phyloP scores from a whole-genome alignment of 2,329 filamentous ascomycete genomes.

The Ophiosphaerella herpotricha region DNA sequence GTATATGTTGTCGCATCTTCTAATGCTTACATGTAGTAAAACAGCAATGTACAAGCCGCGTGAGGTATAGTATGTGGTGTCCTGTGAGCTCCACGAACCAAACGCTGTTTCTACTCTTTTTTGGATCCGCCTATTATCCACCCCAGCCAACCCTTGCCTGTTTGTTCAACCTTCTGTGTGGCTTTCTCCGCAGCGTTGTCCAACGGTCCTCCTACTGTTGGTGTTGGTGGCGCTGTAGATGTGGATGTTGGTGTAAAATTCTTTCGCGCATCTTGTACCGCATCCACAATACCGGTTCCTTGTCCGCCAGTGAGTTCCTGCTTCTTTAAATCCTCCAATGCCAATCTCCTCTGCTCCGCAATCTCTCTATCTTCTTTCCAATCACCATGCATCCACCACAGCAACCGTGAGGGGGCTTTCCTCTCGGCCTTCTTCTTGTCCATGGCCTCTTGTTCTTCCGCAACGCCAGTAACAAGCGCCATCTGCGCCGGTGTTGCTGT shows the following conservation, averaged over 20 bases:
- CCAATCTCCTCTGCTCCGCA: slow-evolving; percentile 39
- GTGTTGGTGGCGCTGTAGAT: slow-evolving; percentile 28
- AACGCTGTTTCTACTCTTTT: slow-evolving; percentile 25
- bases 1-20: slow-evolving; percentile 32
- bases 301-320: slow-evolving; percentile 27
- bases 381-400: slow-evolving; percentile 45
- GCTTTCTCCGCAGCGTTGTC: slow-evolving; percentile 52
- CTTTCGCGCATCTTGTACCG: slow-evolving; percentile 40
- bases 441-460: slow-evolving; percentile 63
- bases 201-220: slow-evolving; percentile 50
- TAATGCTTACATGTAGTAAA: slow-evolving; percentile 40
- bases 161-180: slow-evolving; percentile 41
- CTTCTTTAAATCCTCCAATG: slow-evolving; percentile 37
- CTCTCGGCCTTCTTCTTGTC: slow-evolving; percentile 41
- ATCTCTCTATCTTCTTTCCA: slow-evolving; percentile 45
- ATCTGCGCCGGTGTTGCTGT: slow-evolving; percentile 56
- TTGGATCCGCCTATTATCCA: slow-evolving; percentile 50
- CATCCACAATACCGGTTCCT: slow-evolving; percentile 32
- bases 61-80: slow-evolving; percentile 39
- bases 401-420: slow-evolving; percentile 33
- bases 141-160: slow-evolving; percentile 52
- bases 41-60: slow-evolving; percentile 40
- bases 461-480: slow-evolving; percentile 61
- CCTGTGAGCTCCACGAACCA: slow-evolving; percentile 2
- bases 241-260: slow-evolving; percentile 30